phyloP scores from a whole-genome alignment of 164 flowering plant genomes.

The Vitis cinerea region DNA sequence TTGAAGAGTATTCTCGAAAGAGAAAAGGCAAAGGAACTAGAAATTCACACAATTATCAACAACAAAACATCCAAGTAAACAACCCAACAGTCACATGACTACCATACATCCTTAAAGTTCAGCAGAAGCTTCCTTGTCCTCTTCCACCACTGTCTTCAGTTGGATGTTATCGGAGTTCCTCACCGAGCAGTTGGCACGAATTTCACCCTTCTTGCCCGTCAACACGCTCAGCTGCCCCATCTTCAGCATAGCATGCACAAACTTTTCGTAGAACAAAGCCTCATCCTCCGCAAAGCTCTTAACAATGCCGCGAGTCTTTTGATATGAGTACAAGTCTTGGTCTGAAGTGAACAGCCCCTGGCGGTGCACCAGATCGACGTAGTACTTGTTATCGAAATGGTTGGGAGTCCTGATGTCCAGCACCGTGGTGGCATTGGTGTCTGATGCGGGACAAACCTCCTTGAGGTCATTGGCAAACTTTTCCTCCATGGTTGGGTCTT shows the following conservation, averaged over 20 bases:
- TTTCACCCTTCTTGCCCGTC: slow-evolving; percentile 60
- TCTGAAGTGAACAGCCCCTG: slow-evolving; percentile 71
- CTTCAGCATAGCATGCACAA: slow-evolving; percentile 46
- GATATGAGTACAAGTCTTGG: slow-evolving; percentile 52
- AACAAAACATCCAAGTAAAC: too few relatives aligned
- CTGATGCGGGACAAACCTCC: slow-evolving; percentile 27
- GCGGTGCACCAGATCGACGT: slow-evolving; percentile 59
- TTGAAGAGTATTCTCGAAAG: too few relatives aligned
- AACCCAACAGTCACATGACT: too few relatives aligned
- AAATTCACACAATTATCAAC: too few relatives aligned
- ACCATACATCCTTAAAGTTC: background rate
- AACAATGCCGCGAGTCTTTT: slow-evolving; percentile 43
- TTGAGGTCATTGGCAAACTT: slow-evolving; percentile 40
- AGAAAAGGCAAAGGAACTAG: too few relatives aligned
- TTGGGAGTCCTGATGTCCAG: slow-evolving; percentile 45
- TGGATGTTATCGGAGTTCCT: slow-evolving; percentile 30
- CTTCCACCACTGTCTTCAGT: slow-evolving; percentile 23
- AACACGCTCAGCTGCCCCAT: slow-evolving; percentile 64
- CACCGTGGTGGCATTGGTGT: slow-evolving; percentile 31
- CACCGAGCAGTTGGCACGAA: slow-evolving; percentile 56
- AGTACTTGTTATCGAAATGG: slow-evolving; percentile 66
- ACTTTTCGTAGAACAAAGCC: slow-evolving; percentile 46
- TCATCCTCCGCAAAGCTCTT: slow-evolving; percentile 45
- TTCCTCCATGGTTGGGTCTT: slow-evolving; percentile 52
- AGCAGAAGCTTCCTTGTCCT: slow-evolving; percentile 18